These are phyloP conservation scores for Puccinia polysora DNA, from an alignment of 1,284 basidiomycete species.

Conservation along the genomic window DNA sequence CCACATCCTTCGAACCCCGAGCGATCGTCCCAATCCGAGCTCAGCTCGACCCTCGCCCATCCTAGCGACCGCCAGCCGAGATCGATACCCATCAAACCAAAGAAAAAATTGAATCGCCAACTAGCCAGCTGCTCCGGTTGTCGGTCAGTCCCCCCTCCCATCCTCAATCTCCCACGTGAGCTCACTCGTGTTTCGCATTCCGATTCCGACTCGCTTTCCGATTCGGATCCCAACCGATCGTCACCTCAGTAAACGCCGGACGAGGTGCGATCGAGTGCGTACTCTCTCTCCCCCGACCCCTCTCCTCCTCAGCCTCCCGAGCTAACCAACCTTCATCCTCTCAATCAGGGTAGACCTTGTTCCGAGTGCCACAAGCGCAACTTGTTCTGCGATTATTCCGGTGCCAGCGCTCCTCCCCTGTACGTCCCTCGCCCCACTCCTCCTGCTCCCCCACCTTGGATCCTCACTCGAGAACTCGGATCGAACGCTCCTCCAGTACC, in stretches of 20 bases:
- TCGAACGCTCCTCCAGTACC: too few species aligned
- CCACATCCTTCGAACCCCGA: too few species aligned
- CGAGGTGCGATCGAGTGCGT: slow-evolving; percentile 38
- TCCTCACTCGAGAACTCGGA: too few species aligned
- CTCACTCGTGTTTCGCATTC: too few species aligned
- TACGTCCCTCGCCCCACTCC: neutral
- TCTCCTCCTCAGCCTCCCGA: neutral
- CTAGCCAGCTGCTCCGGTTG: slow-evolving; percentile 36
- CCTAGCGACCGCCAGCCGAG: too few species aligned
- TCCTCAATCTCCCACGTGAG: neutral
- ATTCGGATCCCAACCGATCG: too few species aligned
- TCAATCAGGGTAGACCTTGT: slow-evolving; percentile 28
- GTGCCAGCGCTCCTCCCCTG: slow-evolving; percentile 16
- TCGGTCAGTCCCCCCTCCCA: slow-evolving; percentile 15
- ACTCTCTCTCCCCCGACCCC: neutral
- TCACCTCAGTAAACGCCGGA: slow-evolving; percentile 7
- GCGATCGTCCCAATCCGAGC: too few species aligned
- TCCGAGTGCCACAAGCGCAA: slow-evolving; percentile 35
- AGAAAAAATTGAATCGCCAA: slow-evolving; percentile 23
- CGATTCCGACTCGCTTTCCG: too few species aligned
- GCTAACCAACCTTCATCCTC: neutral
- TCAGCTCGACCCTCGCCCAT: too few species aligned
- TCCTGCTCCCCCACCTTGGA: neutral
- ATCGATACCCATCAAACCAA: too few species aligned
- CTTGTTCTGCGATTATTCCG: slow-evolving; percentile 18